Evolutionary conservation across 2,329 filamentous ascomycete genomes (phyloP).

Genomic region (Periconia sp.): DNA sequence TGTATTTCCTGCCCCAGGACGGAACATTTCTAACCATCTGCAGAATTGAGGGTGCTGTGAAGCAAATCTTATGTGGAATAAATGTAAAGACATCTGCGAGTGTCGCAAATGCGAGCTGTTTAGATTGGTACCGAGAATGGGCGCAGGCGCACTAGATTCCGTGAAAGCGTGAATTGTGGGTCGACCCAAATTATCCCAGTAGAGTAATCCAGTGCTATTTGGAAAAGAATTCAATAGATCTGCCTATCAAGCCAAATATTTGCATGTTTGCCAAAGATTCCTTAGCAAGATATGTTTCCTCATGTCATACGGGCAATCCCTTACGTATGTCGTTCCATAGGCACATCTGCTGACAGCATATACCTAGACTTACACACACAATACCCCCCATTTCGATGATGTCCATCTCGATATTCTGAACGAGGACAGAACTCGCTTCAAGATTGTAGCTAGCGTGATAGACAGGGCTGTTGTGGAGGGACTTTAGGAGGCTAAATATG

Average conservation of each 20-base stretch:
- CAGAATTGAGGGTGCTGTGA: slow-evolving; percentile 91
- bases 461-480: background rate
- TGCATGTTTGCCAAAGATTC: background rate
- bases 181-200: no score
- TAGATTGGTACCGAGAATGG: slow-evolving; percentile 90
- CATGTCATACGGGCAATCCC: no score
- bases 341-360: no score
- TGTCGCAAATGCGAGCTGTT: slow-evolving; percentile 87
- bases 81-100: slow-evolving; percentile 88
- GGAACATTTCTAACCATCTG: slow-evolving; percentile 9
- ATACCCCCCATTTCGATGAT: background rate
- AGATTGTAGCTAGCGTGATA: background rate
- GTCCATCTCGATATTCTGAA: background rate
- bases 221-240: background rate
- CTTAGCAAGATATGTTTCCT: background rate
- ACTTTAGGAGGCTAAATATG: background rate
- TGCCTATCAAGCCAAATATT: no score
- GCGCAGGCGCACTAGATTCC: slow-evolving; percentile 28
- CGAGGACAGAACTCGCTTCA: background rate
- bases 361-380: background rate
- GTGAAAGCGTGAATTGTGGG: background rate
- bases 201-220: no score
- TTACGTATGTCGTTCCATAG: no score
- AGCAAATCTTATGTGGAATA: slow-evolving; percentile 90
- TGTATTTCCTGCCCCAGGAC: slow-evolving; percentile 19